These are phyloP conservation scores for Paramyrothecium roridum DNA, from an alignment of 2,329 filamentous ascomycete genomes.

Conservation along the genomic window DNA sequence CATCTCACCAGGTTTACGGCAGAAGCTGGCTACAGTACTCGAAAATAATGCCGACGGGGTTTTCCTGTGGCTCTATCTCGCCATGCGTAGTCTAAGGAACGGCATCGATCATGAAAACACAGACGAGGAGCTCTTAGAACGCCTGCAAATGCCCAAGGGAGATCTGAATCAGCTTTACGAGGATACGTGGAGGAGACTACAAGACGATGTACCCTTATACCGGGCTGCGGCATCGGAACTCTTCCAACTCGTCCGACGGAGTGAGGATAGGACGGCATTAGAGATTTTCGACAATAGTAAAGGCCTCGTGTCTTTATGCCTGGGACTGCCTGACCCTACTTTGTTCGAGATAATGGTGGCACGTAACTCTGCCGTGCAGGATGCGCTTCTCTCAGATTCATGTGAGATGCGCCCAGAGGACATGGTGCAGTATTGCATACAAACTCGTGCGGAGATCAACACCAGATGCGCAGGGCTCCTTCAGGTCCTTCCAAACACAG, in stretches of 20 bases:
- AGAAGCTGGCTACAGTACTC: not conserved
- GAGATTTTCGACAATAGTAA: too few species aligned
- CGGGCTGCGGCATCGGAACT: not conserved
- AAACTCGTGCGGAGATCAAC: too few species aligned
- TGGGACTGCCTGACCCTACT: too few species aligned
- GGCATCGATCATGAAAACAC: not conserved
- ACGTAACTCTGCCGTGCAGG: too few species aligned
- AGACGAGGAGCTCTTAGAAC: not conserved
- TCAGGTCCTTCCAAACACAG: too few species aligned
- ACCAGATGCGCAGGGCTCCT: too few species aligned
- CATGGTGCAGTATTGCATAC: too few species aligned
- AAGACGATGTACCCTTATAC: not conserved
- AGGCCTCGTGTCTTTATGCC: too few species aligned
- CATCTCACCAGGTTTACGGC: not conserved
- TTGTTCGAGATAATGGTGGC: too few species aligned
- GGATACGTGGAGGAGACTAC: not conserved
- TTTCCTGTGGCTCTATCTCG: not conserved
- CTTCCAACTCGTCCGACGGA: not conserved
- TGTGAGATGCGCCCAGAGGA: too few species aligned
- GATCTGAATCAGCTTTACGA: not conserved
- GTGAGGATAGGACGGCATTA: too few species aligned
- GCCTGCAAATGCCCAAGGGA: not conserved
- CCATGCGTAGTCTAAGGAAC: not conserved
- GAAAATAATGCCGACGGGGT: not conserved
- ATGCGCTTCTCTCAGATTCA: too few species aligned